Evolutionary conservation across 2,329 filamentous ascomycete genomes (phyloP).

Genomic region (Metarhizium robertsii): DNA sequence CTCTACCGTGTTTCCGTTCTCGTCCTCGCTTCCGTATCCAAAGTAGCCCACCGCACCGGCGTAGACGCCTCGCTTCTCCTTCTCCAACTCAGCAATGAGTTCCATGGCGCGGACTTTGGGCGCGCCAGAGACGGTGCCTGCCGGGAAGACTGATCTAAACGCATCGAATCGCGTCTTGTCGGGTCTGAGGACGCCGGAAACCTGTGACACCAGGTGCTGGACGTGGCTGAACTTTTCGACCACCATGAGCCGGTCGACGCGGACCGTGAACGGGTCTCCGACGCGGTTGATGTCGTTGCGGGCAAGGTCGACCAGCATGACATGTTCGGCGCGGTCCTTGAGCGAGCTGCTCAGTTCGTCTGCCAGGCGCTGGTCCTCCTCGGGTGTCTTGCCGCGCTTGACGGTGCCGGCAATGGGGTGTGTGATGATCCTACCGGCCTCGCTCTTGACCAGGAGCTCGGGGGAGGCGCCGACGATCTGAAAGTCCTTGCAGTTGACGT

Average conservation of each 20-base stretch:
- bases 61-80: conserved; percentile 90
- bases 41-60: conserved; percentile 96
- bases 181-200: conserved; percentile 76
- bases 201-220: conserved; percentile 92
- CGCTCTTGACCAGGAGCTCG: conserved; percentile 87
- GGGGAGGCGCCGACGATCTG: conserved; percentile 93
- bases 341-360: conserved; percentile 67
- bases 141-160: conserved; percentile 93
- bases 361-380: conserved; percentile 75
- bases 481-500: conserved; percentile 83
- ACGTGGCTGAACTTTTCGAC: conserved; percentile 94
- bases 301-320: conserved; percentile 95
- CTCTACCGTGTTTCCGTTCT: conserved; percentile 53
- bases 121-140: conserved; percentile 88
- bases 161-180: conserved; percentile 90
- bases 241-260: conserved; percentile 89
- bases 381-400: conserved; percentile 68
- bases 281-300: conserved; percentile 96
- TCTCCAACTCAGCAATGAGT: conserved; percentile 86
- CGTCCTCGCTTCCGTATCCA: conserved; percentile 67
- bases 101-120: conserved; percentile 97
- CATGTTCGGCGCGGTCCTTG: conserved; percentile 90
- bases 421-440: conserved; percentile 79
- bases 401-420: conserved; percentile 97
- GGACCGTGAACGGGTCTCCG: conserved; percentile 79